Percentiles rank a stretch among this genome's conserved stretches.
These are phyloP conservation scores for Zygosaccharomyces gambellarensis DNA, from an alignment of 805 yeast genomes.

Conservation along the genomic window DNA sequence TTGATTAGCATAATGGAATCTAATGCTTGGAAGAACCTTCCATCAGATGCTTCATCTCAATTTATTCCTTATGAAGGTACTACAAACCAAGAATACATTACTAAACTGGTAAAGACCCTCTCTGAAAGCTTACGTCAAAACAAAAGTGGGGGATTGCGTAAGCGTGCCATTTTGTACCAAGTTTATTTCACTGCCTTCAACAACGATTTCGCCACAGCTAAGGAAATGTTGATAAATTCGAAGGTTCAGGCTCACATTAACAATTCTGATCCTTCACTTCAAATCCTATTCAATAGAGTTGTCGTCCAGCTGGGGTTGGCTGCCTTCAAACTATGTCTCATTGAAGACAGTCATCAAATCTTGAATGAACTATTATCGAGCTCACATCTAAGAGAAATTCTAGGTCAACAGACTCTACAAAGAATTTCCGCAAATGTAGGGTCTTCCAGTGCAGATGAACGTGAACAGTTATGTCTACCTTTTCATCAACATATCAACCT, in stretches of 20 bases:
- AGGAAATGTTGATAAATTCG: conserved; percentile 81
- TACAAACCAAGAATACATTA: conserved; percentile 40
- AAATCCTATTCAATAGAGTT: conserved; percentile 91
- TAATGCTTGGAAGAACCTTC: conserved; percentile 63
- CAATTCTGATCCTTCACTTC: conserved; percentile 78
- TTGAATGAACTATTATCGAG: conserved; percentile 85
- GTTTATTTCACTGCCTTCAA: conserved; percentile 90
- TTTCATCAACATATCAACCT: conserved; percentile 97
- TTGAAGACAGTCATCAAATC: conserved; percentile 80
- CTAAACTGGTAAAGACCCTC: conserved; percentile 58
- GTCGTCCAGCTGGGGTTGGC: conserved; percentile 92
- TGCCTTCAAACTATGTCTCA: conserved; percentile 87
- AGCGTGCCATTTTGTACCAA: conserved; percentile 78
- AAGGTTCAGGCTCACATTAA: conserved; percentile 80
- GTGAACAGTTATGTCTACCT: conserved; percentile 74
- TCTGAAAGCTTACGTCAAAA: conserved; percentile 63
- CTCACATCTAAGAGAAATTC: conserved; percentile 79
- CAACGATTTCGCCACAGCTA: conserved; percentile 75
- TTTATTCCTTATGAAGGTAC: conserved; percentile 27
- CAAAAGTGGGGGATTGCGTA: conserved; percentile 61
- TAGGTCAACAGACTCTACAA: conserved; percentile 81
- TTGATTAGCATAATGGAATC: conserved; percentile 66
- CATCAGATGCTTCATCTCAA: conserved; percentile 22
- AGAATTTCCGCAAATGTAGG: conserved; percentile 52
- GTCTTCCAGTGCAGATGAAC: conserved; percentile 29